Conservation (phyloP, 176 grass and related monocot species). For the Musa beccarii region DNA sequence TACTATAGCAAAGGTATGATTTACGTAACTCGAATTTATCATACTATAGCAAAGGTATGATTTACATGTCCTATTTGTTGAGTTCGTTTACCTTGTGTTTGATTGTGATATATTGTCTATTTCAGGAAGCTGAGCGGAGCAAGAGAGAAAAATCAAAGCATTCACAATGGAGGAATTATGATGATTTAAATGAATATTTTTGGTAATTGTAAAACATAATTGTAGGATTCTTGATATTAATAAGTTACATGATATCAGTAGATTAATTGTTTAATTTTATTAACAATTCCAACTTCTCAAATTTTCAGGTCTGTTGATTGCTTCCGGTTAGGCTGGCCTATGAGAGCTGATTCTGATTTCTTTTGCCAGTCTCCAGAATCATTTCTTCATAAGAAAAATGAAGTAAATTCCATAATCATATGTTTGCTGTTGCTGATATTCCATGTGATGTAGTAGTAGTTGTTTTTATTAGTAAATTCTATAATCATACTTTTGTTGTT, state of each 20-base stretch:
- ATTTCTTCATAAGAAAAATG: constrained; percentile 17
- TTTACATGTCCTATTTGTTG: constrained; percentile 1
- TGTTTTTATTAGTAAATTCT: constrained; percentile 29
- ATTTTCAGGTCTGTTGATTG: constrained; percentile 69
- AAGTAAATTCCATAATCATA: constrained; percentile 34
- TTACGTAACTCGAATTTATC: constrained; percentile 56
- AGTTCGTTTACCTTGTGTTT: neutral
- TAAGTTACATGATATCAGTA: neutral
- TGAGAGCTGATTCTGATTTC: constrained; percentile 87
- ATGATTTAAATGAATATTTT: constrained; percentile 96
- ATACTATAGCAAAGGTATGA: constrained; percentile 59
- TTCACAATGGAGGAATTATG: constrained; percentile 93
- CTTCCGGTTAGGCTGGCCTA: constrained; percentile 90
- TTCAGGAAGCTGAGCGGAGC: constrained; percentile 76
- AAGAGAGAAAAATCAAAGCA: constrained; percentile 79
- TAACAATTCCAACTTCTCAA: constrained; percentile 18
- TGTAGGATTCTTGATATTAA: neutral
- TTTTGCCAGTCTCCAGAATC: constrained; percentile 40
- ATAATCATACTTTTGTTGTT: neutral
- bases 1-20: constrained; percentile 57
- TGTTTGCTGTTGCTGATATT: neutral
- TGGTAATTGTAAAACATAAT: constrained; percentile 40
- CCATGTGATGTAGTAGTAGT: neutral
- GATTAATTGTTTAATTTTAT: constrained; percentile 10
- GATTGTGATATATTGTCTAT: neutral